Evolutionary conservation across 495 filamentous ascomycete genomes (phyloP).

Genomic region (Parmelia sp.): DNA sequence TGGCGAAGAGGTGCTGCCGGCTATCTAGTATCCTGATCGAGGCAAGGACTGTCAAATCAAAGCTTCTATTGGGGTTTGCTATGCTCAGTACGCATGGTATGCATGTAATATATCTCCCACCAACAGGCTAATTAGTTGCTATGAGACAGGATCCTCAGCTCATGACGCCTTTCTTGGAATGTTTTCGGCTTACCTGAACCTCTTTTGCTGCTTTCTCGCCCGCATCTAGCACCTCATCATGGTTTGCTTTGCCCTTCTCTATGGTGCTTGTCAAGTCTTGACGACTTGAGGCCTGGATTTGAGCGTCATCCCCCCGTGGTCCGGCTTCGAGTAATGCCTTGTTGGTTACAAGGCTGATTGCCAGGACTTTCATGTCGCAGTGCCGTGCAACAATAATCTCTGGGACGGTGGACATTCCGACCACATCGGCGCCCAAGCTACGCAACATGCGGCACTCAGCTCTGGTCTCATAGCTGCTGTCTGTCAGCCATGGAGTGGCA

Average conservation of each 20-base stretch:
- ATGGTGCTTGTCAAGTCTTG: constrained; percentile 51
- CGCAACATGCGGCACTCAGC: constrained; percentile 71
- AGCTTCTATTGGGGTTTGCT: not conserved
- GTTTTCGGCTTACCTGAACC: constrained; percentile 51
- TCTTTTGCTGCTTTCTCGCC: constrained; percentile 56
- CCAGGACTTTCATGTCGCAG: constrained; percentile 61
- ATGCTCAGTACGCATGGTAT: not conserved
- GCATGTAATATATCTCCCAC: constrained; percentile 31
- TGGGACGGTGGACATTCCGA: constrained; percentile 75
- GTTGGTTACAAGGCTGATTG: constrained; percentile 74
- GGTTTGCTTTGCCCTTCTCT: constrained; percentile 60
- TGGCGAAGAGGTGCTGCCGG: not conserved
- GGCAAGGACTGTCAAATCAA: not conserved
- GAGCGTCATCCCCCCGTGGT: constrained; percentile 53
- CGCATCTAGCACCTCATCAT: constrained; percentile 66
- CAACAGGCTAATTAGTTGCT: constrained; percentile 40
- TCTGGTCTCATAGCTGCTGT: constrained; percentile 62
- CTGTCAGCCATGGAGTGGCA: constrained; percentile 4
- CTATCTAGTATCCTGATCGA: not conserved
- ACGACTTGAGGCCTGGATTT: constrained; percentile 37
- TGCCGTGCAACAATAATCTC: constrained; percentile 72
- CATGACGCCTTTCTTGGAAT: not conserved
- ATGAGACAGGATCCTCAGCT: constrained; percentile 20
- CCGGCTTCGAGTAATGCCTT: constrained; percentile 58
- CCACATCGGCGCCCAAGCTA: constrained; percentile 61